A percentile compares a stretch with the other conserved stretches of the same genome.
phyloP scores from a whole-genome alignment of 345 rosid species.

The Turnera subulata region DNA sequence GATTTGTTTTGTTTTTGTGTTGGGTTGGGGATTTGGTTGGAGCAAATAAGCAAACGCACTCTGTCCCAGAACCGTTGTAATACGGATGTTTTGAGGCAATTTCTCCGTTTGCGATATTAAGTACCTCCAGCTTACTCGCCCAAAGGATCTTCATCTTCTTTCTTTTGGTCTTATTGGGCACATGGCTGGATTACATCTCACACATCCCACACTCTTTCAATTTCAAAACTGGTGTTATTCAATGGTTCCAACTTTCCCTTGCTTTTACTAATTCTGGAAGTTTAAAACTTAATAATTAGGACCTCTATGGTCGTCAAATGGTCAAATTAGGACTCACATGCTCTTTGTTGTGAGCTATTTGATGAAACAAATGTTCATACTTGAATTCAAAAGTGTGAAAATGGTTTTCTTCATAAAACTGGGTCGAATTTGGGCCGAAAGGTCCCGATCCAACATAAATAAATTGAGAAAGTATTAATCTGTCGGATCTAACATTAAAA shows the following conservation, averaged over 20 bases:
- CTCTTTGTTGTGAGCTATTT: too few relatives aligned
- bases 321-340: too few relatives aligned
- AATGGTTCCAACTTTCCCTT: not conserved
- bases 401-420: too few relatives aligned
- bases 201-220: not conserved
- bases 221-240: not conserved
- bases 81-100: constrained; percentile 49
- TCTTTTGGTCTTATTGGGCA: constrained; percentile 26
- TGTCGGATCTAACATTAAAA: too few relatives aligned
- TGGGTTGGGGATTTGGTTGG: not conserved
- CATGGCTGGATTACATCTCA: constrained; percentile 40
- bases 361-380: too few relatives aligned
- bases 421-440: too few relatives aligned
- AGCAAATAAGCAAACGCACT: constrained; percentile 43
- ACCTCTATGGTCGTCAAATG: too few relatives aligned
- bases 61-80: constrained; percentile 34
- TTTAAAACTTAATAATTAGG: too few relatives aligned
- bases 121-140: constrained; percentile 33
- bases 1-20: not conserved
- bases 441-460: too few relatives aligned
- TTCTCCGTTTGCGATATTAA: constrained; percentile 49
- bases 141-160: constrained; percentile 3
- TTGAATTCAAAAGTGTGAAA: too few relatives aligned
- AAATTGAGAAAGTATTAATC: too few relatives aligned
- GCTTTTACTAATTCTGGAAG: not conserved